phyloP scores from a whole-genome alignment of 177 flowering plant species.

The Vitis hybrid region DNA sequence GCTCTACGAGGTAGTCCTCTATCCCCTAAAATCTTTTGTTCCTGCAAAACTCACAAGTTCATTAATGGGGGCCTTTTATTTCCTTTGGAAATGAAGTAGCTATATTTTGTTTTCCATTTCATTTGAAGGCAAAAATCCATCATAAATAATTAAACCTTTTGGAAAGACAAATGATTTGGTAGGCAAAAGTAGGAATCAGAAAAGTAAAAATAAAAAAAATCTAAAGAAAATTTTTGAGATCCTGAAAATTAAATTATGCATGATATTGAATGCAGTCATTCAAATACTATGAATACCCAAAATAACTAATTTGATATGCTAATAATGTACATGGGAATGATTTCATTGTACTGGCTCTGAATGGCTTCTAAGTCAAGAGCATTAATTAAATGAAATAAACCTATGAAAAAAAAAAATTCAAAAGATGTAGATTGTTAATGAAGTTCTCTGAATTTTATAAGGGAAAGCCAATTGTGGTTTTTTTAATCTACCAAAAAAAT shows the following conservation, averaged over 20 bases:
- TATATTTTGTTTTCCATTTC: background rate
- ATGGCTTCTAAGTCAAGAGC: background rate
- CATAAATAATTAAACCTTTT: no score
- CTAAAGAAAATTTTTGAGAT: no score
- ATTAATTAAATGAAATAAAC: background rate
- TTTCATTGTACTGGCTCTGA: background rate
- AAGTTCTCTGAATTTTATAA: no score
- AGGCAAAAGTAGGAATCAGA: no score
- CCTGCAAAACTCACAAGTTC: background rate
- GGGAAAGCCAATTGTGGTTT: no score
- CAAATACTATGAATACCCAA: background rate
- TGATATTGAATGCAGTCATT: no score
- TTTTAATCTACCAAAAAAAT: background rate
- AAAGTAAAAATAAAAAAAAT: no score
- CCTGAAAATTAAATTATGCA: no score
- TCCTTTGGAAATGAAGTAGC: background rate
- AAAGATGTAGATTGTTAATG: background rate
- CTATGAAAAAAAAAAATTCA: no score
- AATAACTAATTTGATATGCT: no score
- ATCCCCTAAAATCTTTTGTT: background rate
- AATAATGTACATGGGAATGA: background rate
- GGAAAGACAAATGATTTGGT: no score
- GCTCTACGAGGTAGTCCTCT: conserved; percentile 72
- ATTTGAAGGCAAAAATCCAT: background rate
- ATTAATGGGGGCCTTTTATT: background rate